These are phyloP conservation scores for Erodium trifolium DNA, from an alignment of 441 rosid genomes.

Conservation along the genomic window DNA sequence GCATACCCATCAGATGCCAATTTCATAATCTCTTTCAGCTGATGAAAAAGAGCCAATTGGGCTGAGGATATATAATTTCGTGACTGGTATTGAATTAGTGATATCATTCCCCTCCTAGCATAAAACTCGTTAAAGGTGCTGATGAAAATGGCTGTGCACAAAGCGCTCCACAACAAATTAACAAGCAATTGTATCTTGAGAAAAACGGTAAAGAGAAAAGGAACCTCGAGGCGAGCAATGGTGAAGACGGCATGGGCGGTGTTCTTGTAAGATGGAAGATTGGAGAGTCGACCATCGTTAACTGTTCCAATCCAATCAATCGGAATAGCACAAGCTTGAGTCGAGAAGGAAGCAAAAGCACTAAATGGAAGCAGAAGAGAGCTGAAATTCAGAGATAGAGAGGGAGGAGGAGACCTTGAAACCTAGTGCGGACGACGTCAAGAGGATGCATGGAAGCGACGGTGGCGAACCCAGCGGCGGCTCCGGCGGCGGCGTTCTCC, in stretches of 20 bases:
- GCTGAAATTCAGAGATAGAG: background rate
- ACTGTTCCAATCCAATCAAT: constrained; percentile 28
- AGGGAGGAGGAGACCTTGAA: constrained; percentile 49
- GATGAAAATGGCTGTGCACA: background rate
- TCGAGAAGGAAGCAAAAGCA: constrained; percentile 11
- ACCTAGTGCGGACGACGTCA: constrained; percentile 85
- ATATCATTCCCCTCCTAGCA: background rate
- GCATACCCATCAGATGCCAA: background rate
- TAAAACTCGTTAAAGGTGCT: background rate
- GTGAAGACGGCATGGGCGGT: constrained; percentile 68
- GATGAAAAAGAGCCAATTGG: background rate
- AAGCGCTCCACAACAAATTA: background rate
- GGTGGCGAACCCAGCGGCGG: constrained; percentile 80
- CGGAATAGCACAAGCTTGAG: background rate
- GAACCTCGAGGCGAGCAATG: constrained; percentile 74
- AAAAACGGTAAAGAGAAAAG: background rate
- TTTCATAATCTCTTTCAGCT: background rate
- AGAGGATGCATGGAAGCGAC: constrained; percentile 77
- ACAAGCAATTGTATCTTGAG: background rate
- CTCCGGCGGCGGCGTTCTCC: constrained; percentile 87
- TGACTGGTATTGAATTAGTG: background rate
- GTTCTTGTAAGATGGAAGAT: constrained; percentile 66
- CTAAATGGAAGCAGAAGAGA: background rate
- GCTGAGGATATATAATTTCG: background rate
- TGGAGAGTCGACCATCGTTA: constrained; percentile 58